Percentiles rank a stretch among this genome's conserved stretches.
These are phyloP conservation scores for Penicillium polonicum DNA, from an alignment of 2,329 filamentous ascomycete species.

Conservation along the genomic window DNA sequence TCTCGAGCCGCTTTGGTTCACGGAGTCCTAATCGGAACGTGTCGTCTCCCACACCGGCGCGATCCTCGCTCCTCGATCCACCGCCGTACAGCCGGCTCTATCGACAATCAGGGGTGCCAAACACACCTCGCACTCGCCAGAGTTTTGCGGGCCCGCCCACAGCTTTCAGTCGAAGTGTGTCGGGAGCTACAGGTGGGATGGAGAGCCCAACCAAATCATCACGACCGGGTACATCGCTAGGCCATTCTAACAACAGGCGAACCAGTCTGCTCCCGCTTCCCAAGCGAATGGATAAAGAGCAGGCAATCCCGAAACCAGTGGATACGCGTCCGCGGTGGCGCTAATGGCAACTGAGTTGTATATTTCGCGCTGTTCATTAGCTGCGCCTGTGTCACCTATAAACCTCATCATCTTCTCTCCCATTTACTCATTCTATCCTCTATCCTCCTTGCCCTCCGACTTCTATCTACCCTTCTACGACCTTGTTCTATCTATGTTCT, in stretches of 20 bases:
- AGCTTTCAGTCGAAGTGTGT: constrained; percentile 32
- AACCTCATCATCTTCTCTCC: background rate
- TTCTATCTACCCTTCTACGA: constrained; percentile 6
- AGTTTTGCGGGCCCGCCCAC: constrained; percentile 36
- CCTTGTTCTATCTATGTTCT: constrained; percentile 14
- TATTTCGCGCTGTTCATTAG: background rate
- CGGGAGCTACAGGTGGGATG: constrained; percentile 19
- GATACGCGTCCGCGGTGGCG: constrained; percentile 41
- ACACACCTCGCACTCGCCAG: constrained; percentile 38
- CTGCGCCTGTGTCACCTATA: background rate
- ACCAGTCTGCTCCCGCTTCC: constrained; percentile 44
- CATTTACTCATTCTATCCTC: background rate
- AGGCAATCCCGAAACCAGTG: constrained; percentile 25
- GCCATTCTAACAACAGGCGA: constrained; percentile 39
- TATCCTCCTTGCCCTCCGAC: background rate
- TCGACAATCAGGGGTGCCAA: constrained; percentile 27
- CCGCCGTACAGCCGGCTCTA: constrained; percentile 44
- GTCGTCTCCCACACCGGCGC: constrained; percentile 31
- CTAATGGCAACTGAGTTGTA: constrained; percentile 10
- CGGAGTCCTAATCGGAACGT: constrained; percentile 31
- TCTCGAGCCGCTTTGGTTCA: constrained; percentile 34
- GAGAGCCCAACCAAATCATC: constrained; percentile 31
- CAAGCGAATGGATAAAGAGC: constrained; percentile 33
- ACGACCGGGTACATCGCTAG: constrained; percentile 42
- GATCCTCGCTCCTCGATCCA: constrained; percentile 37